Base-by-base conservation (phyloP, 2,329 filamentous ascomycete species). In the Sclerotinia spermophila region DNA sequence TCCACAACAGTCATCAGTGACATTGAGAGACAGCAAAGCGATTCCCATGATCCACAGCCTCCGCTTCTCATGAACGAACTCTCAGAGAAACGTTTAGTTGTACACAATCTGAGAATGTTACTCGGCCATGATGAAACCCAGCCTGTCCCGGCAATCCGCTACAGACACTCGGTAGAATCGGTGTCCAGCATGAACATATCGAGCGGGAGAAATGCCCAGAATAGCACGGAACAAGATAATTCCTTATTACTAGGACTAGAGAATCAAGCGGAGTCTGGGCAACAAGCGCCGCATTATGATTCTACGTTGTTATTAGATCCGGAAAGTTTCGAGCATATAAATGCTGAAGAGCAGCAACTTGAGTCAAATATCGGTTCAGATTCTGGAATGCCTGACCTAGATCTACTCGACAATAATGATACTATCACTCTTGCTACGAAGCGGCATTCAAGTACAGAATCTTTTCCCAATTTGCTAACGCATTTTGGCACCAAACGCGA, bases 401-500 rank as follows among this genome's bases (percentile, higher is more conserved):
- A 69, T 64, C 2, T n/a, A 6, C 8, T n/a, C 5, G 40, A n/a
- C 2, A 10, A 33, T 1, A 10, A 40, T 4, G 17, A 38, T 24
- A 17, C 53, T 19, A 24, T 5, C 67, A 70, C 42, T 24, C 5
- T 21, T 27, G 2, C 3, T 11, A 19, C 45, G 17, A 33, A 51
- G 27, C 44, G 24, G n/a, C 60, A 71, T 66, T 24, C 62, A 24
- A 69, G 70, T 35, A 65, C 70, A 48, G 71, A 74, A 42, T 60
- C 72, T 2, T 74, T 75, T 71, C 60, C 68, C 19, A 40, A 72
- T 19, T 45, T 76, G 2, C 44, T 74, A 27, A 73, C 70, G 15
- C 66, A 74, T n/a, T 77, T 76, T 58, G 68, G 60, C 15, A 73
- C 76, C 11, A 68, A 53, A 40, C 72, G 76, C 42, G 72, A 73